phyloP scores from a whole-genome alignment of 2,329 filamentous ascomycete species.

The Plenodomus biglobosus region DNA sequence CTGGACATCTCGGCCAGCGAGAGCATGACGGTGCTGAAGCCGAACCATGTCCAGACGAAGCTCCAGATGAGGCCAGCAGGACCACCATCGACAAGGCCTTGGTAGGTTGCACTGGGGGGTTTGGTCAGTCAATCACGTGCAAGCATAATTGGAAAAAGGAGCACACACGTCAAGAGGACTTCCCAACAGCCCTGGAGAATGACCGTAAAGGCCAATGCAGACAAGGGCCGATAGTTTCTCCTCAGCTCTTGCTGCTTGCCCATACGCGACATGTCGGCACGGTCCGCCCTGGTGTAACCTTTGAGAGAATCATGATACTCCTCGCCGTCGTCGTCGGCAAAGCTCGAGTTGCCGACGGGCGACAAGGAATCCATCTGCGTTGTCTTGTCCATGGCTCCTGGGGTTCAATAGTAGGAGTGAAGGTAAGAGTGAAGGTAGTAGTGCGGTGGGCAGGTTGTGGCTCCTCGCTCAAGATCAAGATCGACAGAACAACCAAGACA shows the following conservation, averaged over 20 bases:
- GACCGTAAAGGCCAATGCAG: conserved; percentile 37
- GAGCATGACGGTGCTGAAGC: conserved; percentile 35
- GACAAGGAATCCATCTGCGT: conserved; percentile 5
- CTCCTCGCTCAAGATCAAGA: conserved; percentile 3
- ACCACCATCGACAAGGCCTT: conserved; percentile 37
- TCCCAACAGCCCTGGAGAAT: conserved; percentile 41
- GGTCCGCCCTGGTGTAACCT: conserved; percentile 33
- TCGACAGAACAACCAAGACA: neutral
- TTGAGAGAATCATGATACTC: conserved; percentile 31
- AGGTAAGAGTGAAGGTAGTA: neutral
- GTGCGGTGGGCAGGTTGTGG: conserved; percentile 11
- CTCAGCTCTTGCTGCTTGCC: conserved; percentile 38
- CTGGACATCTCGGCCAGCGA: conserved; percentile 42
- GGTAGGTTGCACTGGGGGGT: conserved; percentile 23
- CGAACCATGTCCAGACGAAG: conserved; percentile 40
- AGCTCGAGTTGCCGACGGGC: conserved; percentile 4
- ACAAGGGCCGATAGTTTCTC: conserved; percentile 39
- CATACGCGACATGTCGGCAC: conserved; percentile 38
- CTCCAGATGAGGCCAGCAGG: conserved; percentile 40
- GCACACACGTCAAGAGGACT: conserved; percentile 33
- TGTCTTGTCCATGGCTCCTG: conserved; percentile 12
- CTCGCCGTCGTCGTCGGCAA: conserved; percentile 27
- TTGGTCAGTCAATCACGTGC: conserved; percentile 3
- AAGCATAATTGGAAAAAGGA: neutral
- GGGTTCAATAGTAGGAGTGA: conserved; percentile 10